Conservation (phyloP, 2,329 filamentous ascomycete species). For the Colletotrichum cuscutae region DNA sequence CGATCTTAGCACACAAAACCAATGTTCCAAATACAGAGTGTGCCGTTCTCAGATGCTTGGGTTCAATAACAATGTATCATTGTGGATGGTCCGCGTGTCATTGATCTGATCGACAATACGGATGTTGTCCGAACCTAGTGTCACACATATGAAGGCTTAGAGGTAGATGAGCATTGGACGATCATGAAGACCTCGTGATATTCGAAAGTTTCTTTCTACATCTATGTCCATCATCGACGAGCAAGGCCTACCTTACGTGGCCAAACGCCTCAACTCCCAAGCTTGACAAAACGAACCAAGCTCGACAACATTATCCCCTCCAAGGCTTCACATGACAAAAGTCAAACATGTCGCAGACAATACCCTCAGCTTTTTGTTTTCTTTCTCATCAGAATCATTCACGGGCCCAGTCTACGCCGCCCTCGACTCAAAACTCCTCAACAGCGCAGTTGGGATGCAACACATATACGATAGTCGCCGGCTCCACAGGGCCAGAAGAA, state of each 20-base stretch:
- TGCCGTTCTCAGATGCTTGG: too few relatives aligned
- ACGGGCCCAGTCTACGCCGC: background rate
- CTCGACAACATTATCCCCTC: slow-evolving; percentile 6
- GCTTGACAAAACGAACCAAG: background rate
- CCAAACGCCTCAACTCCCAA: slow-evolving; percentile 28
- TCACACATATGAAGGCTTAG: too few relatives aligned
- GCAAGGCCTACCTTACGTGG: background rate
- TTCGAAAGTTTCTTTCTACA: background rate
- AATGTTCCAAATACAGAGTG: too few relatives aligned
- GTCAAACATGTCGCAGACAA: slow-evolving; percentile 25
- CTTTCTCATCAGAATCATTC: slow-evolving; percentile 7
- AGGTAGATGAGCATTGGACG: too few relatives aligned
- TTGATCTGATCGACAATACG: too few relatives aligned
- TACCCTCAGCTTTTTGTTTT: slow-evolving; percentile 11
- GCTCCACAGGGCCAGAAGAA: slow-evolving; percentile 54
- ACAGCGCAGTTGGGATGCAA: slow-evolving; percentile 94
- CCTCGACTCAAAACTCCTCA: slow-evolving; percentile 64
- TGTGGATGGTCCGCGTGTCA: too few relatives aligned
- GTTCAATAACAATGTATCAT: too few relatives aligned
- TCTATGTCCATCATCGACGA: background rate
- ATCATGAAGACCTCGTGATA: background rate
- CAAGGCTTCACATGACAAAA: background rate
- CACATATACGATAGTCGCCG: slow-evolving; percentile 74
- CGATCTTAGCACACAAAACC: too few relatives aligned
- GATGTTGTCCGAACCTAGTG: too few relatives aligned